A percentile compares a stretch with the other conserved stretches of the same genome.
These are phyloP conservation scores for Syzygium jambos DNA, from an alignment of 345 rosid genomes.

Conservation along the genomic window DNA sequence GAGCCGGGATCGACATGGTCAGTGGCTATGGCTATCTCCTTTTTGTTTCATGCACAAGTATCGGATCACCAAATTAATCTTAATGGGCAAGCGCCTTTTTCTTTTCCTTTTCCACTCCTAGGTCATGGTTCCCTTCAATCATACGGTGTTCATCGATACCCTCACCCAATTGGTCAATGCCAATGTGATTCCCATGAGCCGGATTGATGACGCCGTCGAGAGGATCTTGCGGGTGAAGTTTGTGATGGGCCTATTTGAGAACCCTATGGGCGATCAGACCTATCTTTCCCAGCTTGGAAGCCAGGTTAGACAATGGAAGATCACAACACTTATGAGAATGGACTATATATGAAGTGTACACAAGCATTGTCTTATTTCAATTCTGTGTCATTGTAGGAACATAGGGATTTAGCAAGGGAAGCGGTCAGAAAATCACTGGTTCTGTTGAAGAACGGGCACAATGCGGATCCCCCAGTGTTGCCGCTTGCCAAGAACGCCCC, in stretches of 20 bases:
- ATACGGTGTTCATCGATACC: constrained; percentile 37
- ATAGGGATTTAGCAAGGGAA: constrained; percentile 72
- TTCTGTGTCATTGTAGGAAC: constrained; percentile 20
- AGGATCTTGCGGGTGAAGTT: constrained; percentile 79
- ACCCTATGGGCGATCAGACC: constrained; percentile 45
- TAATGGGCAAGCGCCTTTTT: not conserved
- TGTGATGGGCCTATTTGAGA: constrained; percentile 62
- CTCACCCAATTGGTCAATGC: constrained; percentile 33
- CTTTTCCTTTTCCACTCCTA: constrained; percentile 4
- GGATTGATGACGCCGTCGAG: constrained; percentile 63
- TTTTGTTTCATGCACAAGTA: not conserved
- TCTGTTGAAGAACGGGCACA: constrained; percentile 56
- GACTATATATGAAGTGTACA: not conserved
- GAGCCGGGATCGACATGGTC: constrained; percentile 80
- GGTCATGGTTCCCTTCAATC: constrained; percentile 64
- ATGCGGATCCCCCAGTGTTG: constrained; percentile 33
- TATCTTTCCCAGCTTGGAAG: constrained; percentile 40
- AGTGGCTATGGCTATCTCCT: not conserved
- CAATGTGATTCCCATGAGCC: constrained; percentile 37
- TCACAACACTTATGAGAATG: not conserved
- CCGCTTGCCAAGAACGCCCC: constrained; percentile 59
- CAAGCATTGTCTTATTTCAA: not conserved
- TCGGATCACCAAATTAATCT: not conserved
- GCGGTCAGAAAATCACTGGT: constrained; percentile 81
- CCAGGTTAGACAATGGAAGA: constrained; percentile 21